A percentile compares a stretch with the other conserved stretches of the same genome.
Evolutionary conservation across 2,329 filamentous ascomycete genomes (phyloP).

Genomic region (Curvularia lunata): DNA sequence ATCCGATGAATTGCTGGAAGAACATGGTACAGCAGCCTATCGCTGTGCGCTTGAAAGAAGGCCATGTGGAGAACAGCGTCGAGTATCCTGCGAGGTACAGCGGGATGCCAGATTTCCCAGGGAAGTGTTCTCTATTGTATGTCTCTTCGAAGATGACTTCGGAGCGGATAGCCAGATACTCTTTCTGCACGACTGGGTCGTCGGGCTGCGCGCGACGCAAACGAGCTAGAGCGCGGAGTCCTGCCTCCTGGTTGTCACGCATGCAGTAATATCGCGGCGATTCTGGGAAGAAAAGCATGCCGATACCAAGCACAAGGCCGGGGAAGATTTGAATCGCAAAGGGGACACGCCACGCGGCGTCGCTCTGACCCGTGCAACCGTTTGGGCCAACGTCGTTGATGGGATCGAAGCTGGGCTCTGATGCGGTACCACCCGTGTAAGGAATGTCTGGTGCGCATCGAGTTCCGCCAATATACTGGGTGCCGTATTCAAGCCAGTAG

Average conservation of each 20-base stretch:
- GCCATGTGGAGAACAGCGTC: conserved; percentile 54
- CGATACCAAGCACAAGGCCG: conserved; percentile 74
- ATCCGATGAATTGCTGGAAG: conserved; percentile 69
- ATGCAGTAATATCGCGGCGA: conserved; percentile 38
- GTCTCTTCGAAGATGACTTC: conserved; percentile 64
- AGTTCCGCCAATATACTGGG: conserved; percentile 29
- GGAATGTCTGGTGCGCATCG: conserved; percentile 57
- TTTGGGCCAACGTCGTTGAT: conserved; percentile 26
- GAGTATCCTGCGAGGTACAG: conserved; percentile 63
- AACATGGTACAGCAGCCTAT: conserved; percentile 46
- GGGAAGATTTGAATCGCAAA: conserved; percentile 80
- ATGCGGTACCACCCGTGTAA: conserved; percentile 54
- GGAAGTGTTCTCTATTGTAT: conserved; percentile 43
- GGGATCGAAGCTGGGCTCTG: conserved; percentile 49
- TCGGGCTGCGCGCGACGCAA: conserved; percentile 55
- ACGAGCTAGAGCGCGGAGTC: conserved; percentile 54
- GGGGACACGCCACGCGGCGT: conserved; percentile 65
- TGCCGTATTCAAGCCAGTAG: conserved; percentile 31
- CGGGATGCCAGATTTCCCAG: conserved; percentile 53
- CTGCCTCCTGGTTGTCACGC: conserved; percentile 53
- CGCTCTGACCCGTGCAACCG: conserved; percentile 46
- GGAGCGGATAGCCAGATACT: conserved; percentile 61
- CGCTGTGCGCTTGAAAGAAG: conserved; percentile 51
- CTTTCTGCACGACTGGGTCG: conserved; percentile 63
- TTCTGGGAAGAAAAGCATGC: conserved; percentile 53